Evolutionary conservation across 257 asterid genomes (phyloP).

Genomic region (Forsythia viridissima): DNA sequence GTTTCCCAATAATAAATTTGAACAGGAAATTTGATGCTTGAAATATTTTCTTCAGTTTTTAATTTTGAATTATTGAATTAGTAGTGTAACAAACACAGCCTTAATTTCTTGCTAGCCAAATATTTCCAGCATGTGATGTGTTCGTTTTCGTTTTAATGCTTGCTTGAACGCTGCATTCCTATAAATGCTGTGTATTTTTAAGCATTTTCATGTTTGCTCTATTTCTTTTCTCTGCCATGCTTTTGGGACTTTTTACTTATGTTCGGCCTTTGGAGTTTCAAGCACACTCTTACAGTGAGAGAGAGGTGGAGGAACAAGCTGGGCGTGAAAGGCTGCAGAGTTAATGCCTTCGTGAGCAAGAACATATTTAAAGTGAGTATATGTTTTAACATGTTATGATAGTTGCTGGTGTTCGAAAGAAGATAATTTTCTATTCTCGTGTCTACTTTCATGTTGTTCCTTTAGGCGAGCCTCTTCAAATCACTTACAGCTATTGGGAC

Average conservation of each 20-base stretch:
- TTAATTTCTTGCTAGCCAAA: too few species aligned
- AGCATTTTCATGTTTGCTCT: neutral
- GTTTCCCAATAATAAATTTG: too few species aligned
- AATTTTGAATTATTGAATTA: too few species aligned
- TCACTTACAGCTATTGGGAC: conserved; percentile 98
- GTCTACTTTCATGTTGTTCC: conserved; percentile 23
- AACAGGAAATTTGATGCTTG: too few species aligned
- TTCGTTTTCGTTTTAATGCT: neutral
- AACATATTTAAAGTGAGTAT: conserved; percentile 74
- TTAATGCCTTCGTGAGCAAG: conserved; percentile 89
- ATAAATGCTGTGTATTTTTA: neutral
- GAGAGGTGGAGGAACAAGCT: conserved; percentile 99
- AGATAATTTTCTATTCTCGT: conserved; percentile 1
- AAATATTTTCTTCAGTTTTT: too few species aligned
- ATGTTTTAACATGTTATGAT: conserved; percentile 6
- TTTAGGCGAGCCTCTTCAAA: conserved; percentile 86
- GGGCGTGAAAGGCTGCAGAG: conserved; percentile 93
- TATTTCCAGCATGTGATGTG: neutral
- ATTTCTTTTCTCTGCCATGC: conserved; percentile 10
- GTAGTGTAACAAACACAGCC: too few species aligned
- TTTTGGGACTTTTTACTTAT: conserved; percentile 45
- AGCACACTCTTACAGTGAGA: conserved; percentile 97
- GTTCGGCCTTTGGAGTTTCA: conserved; percentile 65
- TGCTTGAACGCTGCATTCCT: conserved; percentile 1
- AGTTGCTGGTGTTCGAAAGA: conserved; percentile 18